Base-by-base conservation (phyloP, 2,329 filamentous ascomycete genomes). In the Diaporthe vexans region DNA sequence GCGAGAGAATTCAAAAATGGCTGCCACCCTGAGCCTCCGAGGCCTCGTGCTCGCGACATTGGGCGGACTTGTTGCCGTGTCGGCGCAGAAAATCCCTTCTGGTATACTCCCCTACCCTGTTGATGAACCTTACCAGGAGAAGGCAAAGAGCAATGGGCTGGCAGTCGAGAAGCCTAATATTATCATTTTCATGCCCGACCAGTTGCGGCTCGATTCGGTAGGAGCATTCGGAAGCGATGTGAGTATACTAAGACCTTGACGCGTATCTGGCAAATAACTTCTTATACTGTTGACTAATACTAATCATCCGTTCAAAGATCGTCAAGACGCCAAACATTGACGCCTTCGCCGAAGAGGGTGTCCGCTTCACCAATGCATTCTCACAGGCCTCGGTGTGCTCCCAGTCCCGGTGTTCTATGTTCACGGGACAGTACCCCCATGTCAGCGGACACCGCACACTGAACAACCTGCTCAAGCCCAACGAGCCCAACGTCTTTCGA, bases 401-500 rank as follows among this genome's bases (percentile, higher is more conserved):
- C 0, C 86, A 87, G 73, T 86, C 84, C 6, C 80, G 86, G 72
- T 86, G 85, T 76, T 83, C 81, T 75, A 86, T 87, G 81, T 87
- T 87, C 73, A 88, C 85, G 0, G 86, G 85, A 17, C 81, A 80
- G 11, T 87, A 87, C 65, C 84, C 85, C 0, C 86, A 87, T 69
- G 85, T 87, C 19, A 82, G 79, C 29, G 85, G 86, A 0, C 85
- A 88, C 76, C 83, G 86, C 35, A 84, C 80, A 33, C 82, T 87
- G 6, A 81, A 87, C 24, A 86, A 86, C 51, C 80, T 88, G 11
- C 83, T 88, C 76, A 87, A 87, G 75, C 85, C 85, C 0, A 85
- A 84, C 84, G 85, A 88, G 75, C 85, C 84, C 1, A 88, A 88
- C 63, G 68, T 88, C 2, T 86, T 88, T 74, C 82, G 84, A 10